Evolutionary conservation across 176 grass and related monocot genomes (phyloP), one percentile per base, ranked within the genome.

Genomic region (Zizania latifolia): DNA sequence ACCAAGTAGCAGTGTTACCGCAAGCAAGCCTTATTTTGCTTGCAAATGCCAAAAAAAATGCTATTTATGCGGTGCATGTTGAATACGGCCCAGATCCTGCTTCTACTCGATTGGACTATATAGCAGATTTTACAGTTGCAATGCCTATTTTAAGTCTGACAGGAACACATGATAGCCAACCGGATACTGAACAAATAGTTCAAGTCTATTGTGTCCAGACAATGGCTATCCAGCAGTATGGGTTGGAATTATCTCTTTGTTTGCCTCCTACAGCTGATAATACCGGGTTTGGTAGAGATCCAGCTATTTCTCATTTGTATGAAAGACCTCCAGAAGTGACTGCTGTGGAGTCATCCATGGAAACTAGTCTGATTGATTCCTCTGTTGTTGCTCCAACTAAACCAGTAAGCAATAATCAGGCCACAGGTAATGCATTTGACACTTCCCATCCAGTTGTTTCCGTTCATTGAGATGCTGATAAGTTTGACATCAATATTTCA

Each of bases 1-100:
- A 98, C 84, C 94, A 98, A 90, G 81, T 94, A 72, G 74, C 86
- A 69, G 86, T 98, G 44, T 70, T 98, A 22, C 88, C 94, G 32
- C 94, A 87, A 46, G 94, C 94, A 83, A 94, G 86, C 86, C 86
- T 98, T 78, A 86, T 98, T 78, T 82, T 94, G 71, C 89, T 94
- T 81, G 94, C 94, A 54, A 98, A 98, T 89, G 94, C 94, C 29
- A 98, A 94, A 82, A 98, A 94, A 62, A 98, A 92, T 87, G 86
- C 89, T 62, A 94, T 98, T 83, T 98, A 98, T 86, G 91, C 94
- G 12, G 81, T 98, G 51, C 91, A 98, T 91, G 76, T 94, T 80
- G 94, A 92, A 15, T 94, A 98, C 27, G 88, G 90, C 30, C 19
- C 71, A 59, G 83, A 61, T 71, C 91, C 94, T 37, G 88, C 81